A percentile compares a stretch with the other conserved stretches of the same genome.
Evolutionary conservation across 2,329 filamentous ascomycete genomes (phyloP).

Genomic region (Metarhizium guizhouense): DNA sequence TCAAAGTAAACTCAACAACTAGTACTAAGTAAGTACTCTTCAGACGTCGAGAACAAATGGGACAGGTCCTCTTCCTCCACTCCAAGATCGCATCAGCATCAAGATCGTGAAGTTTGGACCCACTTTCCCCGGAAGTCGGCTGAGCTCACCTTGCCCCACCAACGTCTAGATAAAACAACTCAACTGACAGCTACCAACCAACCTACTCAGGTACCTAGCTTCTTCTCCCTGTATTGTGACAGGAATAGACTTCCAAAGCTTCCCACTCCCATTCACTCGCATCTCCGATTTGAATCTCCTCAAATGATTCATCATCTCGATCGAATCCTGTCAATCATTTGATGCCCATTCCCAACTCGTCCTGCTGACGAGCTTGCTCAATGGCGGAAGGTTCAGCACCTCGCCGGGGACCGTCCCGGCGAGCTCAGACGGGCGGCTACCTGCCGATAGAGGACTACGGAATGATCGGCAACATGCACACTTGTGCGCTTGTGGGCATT

Average conservation of each 20-base stretch:
- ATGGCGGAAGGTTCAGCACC: constrained; percentile 26
- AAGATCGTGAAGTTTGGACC: neutral
- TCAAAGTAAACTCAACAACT: too few species aligned
- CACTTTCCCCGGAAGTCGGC: neutral
- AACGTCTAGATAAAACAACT: neutral
- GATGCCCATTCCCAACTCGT: neutral
- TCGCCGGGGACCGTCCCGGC: constrained; percentile 22
- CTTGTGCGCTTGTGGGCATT: constrained; percentile 65
- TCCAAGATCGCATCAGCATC: neutral
- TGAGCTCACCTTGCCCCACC: neutral
- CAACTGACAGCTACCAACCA: neutral
- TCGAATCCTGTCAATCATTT: neutral
- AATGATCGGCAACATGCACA: constrained; percentile 73
- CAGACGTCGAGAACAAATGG: too few species aligned
- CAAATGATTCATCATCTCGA: neutral
- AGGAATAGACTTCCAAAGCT: neutral
- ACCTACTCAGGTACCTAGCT: neutral
- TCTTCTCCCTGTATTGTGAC: neutral
- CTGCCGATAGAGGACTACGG: constrained; percentile 68
- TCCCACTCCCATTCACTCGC: neutral
- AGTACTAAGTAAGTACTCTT: too few species aligned
- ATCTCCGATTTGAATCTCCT: neutral
- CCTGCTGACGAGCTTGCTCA: neutral
- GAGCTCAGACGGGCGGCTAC: constrained; percentile 36
- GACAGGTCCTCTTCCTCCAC: neutral